Percentiles rank a stretch among this genome's conserved stretches.
Conservation (phyloP, 441 rosid species). For the Sinapis alba region DNA sequence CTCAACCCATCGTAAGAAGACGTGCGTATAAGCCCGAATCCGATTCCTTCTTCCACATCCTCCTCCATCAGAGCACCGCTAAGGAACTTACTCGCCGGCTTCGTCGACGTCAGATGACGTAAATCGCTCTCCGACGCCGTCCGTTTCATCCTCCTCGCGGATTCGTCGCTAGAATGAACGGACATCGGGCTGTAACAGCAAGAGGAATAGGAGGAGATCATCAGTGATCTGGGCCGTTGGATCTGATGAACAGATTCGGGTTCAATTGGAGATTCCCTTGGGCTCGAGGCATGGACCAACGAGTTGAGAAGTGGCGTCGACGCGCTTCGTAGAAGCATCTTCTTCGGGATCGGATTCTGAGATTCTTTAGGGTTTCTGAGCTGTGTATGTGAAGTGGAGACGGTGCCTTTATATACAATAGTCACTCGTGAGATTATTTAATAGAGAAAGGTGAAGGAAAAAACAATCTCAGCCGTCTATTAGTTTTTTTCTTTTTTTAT, state of each 20-base stretch:
- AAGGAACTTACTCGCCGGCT: conserved; percentile 28
- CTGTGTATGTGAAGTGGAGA: conserved; percentile 18
- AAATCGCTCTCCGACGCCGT: conserved; percentile 68
- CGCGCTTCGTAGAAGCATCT: conserved; percentile 72
- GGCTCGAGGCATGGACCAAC: conserved; percentile 50
- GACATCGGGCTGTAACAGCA: conserved; percentile 44
- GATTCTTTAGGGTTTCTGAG: conserved; percentile 1
- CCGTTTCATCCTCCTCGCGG: conserved; percentile 48
- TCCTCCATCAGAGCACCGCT: conserved; percentile 47
- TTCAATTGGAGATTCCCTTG: conserved; percentile 47
- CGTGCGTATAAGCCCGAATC: conserved; percentile 25
- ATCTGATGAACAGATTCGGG: conserved; percentile 44
- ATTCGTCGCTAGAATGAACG: conserved; percentile 28
- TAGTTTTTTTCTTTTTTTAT: conserved; percentile 1
- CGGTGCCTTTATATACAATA: conserved; percentile 19
- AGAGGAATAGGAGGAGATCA: conserved; percentile 40
- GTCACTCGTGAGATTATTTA: not conserved
- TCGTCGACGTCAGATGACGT: conserved; percentile 42
- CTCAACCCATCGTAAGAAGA: conserved; percentile 32
- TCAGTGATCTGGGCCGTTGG: conserved; percentile 40
- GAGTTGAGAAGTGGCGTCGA: conserved; percentile 74
- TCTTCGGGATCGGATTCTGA: not conserved
- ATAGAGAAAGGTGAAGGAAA: not conserved
- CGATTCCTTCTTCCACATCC: conserved; percentile 48
- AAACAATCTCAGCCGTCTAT: conserved; percentile 31